A percentile compares a stretch with the other conserved stretches of the same genome.
phyloP scores from a whole-genome alignment of 129 eudicot species.

The Centaurea solstitialis region DNA sequence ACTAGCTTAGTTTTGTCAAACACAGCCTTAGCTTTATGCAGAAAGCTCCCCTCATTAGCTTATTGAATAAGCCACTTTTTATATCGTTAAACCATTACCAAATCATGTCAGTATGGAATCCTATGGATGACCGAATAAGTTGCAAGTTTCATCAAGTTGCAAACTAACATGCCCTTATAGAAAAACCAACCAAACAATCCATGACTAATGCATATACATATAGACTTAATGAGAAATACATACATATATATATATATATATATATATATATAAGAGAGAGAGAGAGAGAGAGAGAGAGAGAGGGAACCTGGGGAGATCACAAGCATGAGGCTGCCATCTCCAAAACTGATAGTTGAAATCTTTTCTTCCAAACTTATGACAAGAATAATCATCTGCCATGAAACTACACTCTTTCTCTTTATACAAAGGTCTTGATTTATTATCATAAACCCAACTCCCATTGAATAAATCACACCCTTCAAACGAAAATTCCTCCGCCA shows the following conservation, averaged over 20 bases:
- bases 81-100: too few relatives aligned
- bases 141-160: too few relatives aligned
- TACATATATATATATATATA: not conserved
- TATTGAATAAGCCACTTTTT: too few relatives aligned
- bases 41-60: too few relatives aligned
- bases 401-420: constrained; percentile 49
- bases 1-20: too few relatives aligned
- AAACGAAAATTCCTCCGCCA: constrained; percentile 23
- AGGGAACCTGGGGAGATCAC: constrained; percentile 63
- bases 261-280: not conserved
- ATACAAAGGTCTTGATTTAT: constrained; percentile 57
- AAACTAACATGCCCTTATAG: too few relatives aligned
- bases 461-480: constrained; percentile 51
- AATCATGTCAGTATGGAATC: too few relatives aligned
- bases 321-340: constrained; percentile 77
- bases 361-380: constrained; percentile 64
- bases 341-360: constrained; percentile 55
- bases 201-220: too few relatives aligned
- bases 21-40: too few relatives aligned
- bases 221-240: not conserved
- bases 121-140: too few relatives aligned
- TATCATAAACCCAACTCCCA: constrained; percentile 71
- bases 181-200: too few relatives aligned
- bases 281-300: constrained; percentile 19
- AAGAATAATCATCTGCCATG: constrained; percentile 67